phyloP scores from a whole-genome alignment of 371 early-diverging fungal genomes.

The Basidiobolus meristosporus region DNA sequence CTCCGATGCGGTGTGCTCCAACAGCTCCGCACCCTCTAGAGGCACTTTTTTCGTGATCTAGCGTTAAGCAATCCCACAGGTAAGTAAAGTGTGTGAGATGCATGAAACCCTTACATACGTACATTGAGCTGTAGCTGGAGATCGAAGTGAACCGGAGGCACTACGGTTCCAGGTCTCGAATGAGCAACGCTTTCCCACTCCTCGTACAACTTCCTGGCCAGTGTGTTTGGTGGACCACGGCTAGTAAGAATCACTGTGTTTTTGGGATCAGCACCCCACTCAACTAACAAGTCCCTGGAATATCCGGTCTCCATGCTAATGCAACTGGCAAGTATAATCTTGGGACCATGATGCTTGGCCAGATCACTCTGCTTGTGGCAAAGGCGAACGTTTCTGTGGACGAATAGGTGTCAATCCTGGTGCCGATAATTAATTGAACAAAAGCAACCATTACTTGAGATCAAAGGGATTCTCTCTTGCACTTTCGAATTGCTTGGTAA shows the following conservation, averaged over 20 bases:
- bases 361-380: constrained; percentile 53
- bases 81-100: too few species aligned
- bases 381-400: constrained; percentile 15
- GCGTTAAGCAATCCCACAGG: too few species aligned
- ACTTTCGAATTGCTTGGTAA: constrained; percentile 44
- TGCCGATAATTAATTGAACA: neutral
- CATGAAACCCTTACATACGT: too few species aligned
- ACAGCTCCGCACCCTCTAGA: constrained; percentile 76
- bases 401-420: neutral
- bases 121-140: too few species aligned
- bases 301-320: constrained; percentile 63
- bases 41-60: constrained; percentile 37
- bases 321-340: constrained; percentile 68
- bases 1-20: constrained; percentile 34
- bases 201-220: constrained; percentile 48
- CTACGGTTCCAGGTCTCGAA: too few species aligned
- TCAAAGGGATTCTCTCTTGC: constrained; percentile 77
- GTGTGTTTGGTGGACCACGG: constrained; percentile 45
- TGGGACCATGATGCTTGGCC: constrained; percentile 42
- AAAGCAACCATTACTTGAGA: constrained; percentile 34
- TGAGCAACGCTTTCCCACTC: too few species aligned
- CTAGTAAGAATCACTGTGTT: constrained; percentile 66
- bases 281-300: constrained; percentile 53
- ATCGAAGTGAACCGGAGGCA: too few species aligned
- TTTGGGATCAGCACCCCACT: constrained; percentile 27